Evolutionary conservation across 768 basidiomycete species (phyloP), one percentile per base, ranked within the genome.

Genomic region (Podaxis pistillaris): DNA sequence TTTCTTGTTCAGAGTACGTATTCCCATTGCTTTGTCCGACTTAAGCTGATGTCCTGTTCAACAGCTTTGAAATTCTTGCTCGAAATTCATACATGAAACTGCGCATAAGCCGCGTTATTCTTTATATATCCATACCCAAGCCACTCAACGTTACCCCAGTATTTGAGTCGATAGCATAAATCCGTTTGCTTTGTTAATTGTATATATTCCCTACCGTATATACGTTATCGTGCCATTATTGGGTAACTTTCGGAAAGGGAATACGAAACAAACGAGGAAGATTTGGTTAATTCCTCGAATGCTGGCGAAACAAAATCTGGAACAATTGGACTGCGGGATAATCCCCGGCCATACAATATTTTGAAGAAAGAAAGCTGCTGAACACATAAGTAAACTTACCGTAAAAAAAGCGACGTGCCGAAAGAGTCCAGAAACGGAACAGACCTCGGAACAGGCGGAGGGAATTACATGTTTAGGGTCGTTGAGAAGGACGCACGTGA

Each of bases 1-100:
- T 8, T 86, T 87, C 73, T 70, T 87, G 58, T 87, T 87, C 72
- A 81, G 84, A 69, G 81, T 86, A 67, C 67, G 81, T 70, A 26
- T 52, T 33, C n/a, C 12, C 49, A 24, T 50, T 26, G 24, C 24
- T 50, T 24, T 41, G 2, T 44, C 17, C 28, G 26, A 44, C 24
- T 37, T 44, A 44, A 8, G 19, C 11, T 51, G 22, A 26, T 9
- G 12, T 7, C 24, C 15, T 26, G n/a, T 46, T 38, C 9, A 19
- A n/a, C 36, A 59, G 58, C 49, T 59, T 24, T 59, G 11, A 59
- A 33, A 7, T 3, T 33, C 33, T 33, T 33, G 33, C 33, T n/a
- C 19, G 15, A 33, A 33, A 9, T 33, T 7, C 41, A 24, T n/a
- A 19, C 8, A 22, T 19, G n/a, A 46, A 17, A 46, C 17, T 44